These are phyloP conservation scores for Biscogniauxia sp. DNA, from an alignment of 2,329 filamentous ascomycete species.

Conservation along the genomic window DNA sequence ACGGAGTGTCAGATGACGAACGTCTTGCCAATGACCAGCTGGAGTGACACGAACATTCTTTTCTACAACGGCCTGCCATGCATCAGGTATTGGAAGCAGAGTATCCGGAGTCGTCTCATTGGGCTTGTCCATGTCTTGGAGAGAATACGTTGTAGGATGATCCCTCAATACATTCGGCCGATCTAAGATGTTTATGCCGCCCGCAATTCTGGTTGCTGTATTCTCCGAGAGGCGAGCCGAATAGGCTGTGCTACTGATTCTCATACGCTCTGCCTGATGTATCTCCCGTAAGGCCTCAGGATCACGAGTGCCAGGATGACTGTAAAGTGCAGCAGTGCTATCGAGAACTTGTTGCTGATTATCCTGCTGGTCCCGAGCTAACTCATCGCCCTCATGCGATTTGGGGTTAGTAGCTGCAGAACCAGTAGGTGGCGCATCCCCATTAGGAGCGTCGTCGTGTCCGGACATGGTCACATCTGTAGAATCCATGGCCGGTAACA, in stretches of 20 bases:
- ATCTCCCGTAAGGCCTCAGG: constrained; percentile 21
- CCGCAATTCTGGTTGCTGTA: constrained; percentile 15
- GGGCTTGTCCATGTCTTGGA: constrained; percentile 21
- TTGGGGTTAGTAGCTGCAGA: background rate
- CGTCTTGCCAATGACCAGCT: constrained; percentile 83
- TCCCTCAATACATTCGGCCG: constrained; percentile 38
- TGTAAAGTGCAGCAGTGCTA: constrained; percentile 27
- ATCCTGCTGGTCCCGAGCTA: background rate
- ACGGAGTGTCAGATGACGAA: constrained; percentile 71
- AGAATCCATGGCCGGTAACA: constrained; percentile 26
- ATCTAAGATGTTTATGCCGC: constrained; percentile 32
- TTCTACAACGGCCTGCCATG: constrained; percentile 56
- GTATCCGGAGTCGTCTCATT: constrained; percentile 24
- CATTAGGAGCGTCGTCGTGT: background rate
- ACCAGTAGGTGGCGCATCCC: too few relatives aligned
- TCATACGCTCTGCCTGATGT: constrained; percentile 18
- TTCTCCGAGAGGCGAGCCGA: constrained; percentile 25
- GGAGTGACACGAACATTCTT: constrained; percentile 76
- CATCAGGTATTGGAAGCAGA: constrained; percentile 56
- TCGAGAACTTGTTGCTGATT: constrained; percentile 18
- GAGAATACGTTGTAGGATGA: constrained; percentile 32
- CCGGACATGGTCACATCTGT: constrained; percentile 15
- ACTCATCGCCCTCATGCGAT: constrained; percentile 1
- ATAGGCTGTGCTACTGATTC: constrained; percentile 11
- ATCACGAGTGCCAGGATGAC: constrained; percentile 25